phyloP scores from a whole-genome alignment of 208 protist species.

The Trypanosoma boissoni region DNA sequence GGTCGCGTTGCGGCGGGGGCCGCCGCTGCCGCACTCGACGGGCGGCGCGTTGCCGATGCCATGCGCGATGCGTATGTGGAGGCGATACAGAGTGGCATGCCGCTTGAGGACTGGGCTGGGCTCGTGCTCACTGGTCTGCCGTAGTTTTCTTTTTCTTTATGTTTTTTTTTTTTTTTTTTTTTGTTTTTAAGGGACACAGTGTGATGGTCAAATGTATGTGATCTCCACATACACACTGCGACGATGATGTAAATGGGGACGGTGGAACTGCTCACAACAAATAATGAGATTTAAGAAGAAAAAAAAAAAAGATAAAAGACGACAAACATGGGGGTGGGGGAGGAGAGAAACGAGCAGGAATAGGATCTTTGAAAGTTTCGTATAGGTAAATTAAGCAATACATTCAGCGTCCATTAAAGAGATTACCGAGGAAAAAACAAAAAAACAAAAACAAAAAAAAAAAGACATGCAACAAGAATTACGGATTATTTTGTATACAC shows the following conservation, averaged over 20 bases:
- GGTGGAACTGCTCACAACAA: too few species aligned
- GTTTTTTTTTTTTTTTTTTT: constrained; percentile 6
- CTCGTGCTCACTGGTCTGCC: constrained; percentile 34
- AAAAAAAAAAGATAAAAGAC: too few species aligned
- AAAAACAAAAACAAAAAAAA: constrained; percentile 8
- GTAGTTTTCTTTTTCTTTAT: constrained; percentile 3
- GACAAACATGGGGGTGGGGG: too few species aligned
- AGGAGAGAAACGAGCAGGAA: too few species aligned
- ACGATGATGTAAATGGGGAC: too few species aligned
- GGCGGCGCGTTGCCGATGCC: constrained; percentile 9
- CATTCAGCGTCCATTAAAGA: constrained; percentile 9
- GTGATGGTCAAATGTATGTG: too few species aligned
- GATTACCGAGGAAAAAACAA: constrained; percentile 1
- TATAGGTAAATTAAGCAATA: too few species aligned
- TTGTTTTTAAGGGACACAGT: too few species aligned
- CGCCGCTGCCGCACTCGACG: constrained; percentile 1
- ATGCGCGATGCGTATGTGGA: constrained; percentile 15
- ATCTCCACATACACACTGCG: too few species aligned
- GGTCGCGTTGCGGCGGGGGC: constrained; percentile 18
- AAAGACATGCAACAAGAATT: background rate
- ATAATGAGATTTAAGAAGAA: too few species aligned
- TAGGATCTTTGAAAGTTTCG: too few species aligned
- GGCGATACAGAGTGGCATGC: constrained; percentile 12
- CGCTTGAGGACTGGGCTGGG: constrained; percentile 31
- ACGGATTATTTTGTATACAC: too few species aligned